These are phyloP conservation scores for Spathaspora sp. DNA, from an alignment of 1,139 yeast genomes.

Conservation along the genomic window DNA sequence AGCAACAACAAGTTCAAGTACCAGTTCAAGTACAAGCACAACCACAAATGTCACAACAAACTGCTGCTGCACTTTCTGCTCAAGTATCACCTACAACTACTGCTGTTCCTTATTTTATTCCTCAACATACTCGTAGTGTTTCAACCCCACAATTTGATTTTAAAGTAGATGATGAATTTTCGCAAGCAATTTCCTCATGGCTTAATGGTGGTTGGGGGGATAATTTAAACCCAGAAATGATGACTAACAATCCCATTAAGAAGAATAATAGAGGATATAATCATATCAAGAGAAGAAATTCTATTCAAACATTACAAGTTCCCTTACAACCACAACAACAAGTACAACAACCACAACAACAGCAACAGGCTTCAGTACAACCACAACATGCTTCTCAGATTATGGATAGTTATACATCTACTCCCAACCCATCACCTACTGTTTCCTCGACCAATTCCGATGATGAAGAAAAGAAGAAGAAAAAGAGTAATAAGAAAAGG, in stretches of 20 bases:
- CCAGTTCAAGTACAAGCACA: constrained; percentile 5
- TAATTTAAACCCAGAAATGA: background rate
- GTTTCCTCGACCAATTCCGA: background rate
- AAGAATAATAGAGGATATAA: background rate
- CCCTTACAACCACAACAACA: constrained; percentile 7
- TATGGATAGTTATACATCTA: constrained; percentile 2
- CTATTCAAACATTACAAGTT: constrained; percentile 10
- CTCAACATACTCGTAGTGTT: constrained; percentile 12
- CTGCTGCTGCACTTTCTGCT: background rate
- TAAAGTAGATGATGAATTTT: constrained; percentile 5
- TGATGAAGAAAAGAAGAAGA: background rate
- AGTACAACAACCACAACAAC: constrained; percentile 7
- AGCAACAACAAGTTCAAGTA: constrained; percentile 4
- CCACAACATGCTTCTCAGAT: background rate
- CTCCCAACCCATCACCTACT: constrained; percentile 5
- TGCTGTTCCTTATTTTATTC: background rate
- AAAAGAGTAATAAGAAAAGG: background rate
- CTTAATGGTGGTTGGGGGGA: constrained; percentile 6
- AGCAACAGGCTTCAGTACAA: background rate
- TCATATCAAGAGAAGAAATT: constrained; percentile 8
- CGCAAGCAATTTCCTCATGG: constrained; percentile 10
- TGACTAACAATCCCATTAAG: background rate
- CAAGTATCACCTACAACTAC: constrained; percentile 1
- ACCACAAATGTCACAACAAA: constrained; percentile 2
- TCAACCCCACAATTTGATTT: constrained; percentile 15